Percentiles rank a stretch among this genome's conserved stretches.
Evolutionary conservation across 495 filamentous ascomycete genomes (phyloP).

Genomic region (Trichoderma parareesei): DNA sequence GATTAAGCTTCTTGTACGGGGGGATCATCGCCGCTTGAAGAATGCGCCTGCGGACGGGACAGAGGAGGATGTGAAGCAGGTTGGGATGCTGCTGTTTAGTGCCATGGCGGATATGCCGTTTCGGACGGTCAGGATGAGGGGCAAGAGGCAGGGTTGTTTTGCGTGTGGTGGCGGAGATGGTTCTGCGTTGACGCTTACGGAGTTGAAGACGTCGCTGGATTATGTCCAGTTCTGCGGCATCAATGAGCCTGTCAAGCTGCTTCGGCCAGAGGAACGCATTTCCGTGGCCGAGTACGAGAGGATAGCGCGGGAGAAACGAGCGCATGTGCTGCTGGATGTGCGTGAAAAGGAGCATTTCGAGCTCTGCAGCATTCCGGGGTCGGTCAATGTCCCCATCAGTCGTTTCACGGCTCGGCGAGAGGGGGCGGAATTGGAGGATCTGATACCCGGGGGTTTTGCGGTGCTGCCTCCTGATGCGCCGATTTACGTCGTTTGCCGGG

Average conservation of each 20-base stretch:
- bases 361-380: constrained; percentile 64
- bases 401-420: constrained; percentile 4
- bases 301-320: constrained; percentile 20
- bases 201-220: constrained; percentile 54
- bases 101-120: constrained; percentile 51
- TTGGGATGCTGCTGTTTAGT: constrained; percentile 59
- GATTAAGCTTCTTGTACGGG: constrained; percentile 64
- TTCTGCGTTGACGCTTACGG: constrained; percentile 52
- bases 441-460: constrained; percentile 29
- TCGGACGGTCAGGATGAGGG: constrained; percentile 61
- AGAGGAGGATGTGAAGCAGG: constrained; percentile 10
- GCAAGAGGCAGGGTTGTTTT: constrained; percentile 58
- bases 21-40: constrained; percentile 16
- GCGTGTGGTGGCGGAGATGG: constrained; percentile 62
- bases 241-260: constrained; percentile 34
- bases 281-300: constrained; percentile 46
- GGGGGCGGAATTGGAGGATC: constrained; percentile 23
- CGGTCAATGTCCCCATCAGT: constrained; percentile 66
- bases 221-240: constrained; percentile 75
- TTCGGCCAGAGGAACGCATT: constrained; percentile 54
- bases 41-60: background rate
- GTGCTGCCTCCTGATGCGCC: constrained; percentile 25
- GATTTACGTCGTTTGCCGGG: constrained; percentile 74
- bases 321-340: constrained; percentile 68
- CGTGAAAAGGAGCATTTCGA: constrained; percentile 76